Percentiles rank a stretch among this genome's conserved stretches.
Evolutionary conservation across 331 rosid species (phyloP).

Genomic region (Spiraea crenata): DNA sequence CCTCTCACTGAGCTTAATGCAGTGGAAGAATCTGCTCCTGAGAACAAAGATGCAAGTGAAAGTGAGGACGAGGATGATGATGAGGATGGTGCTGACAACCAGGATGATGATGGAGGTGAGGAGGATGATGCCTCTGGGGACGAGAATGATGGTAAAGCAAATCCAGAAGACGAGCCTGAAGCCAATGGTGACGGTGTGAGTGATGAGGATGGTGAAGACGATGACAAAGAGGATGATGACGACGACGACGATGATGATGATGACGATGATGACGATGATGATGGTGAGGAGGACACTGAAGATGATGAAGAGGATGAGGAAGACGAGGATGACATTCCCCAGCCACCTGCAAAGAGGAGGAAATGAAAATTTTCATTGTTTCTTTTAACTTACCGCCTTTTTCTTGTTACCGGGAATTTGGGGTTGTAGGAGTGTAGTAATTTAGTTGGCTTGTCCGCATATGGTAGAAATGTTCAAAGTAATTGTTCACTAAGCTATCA

Average conservation of each 20-base stretch:
- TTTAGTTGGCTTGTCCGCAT: constrained; percentile 26
- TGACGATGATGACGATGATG: background rate
- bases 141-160: constrained; percentile 24
- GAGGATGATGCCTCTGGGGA: constrained; percentile 28
- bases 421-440: constrained; percentile 20
- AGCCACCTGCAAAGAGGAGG: constrained; percentile 45
- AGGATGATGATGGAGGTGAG: constrained; percentile 28
- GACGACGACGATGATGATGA: background rate
- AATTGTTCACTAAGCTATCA: constrained; percentile 13
- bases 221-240: background rate
- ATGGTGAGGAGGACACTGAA: constrained; percentile 22
- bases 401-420: constrained; percentile 21
- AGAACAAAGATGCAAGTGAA: constrained; percentile 35
- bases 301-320: constrained; percentile 16
- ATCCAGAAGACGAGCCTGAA: constrained; percentile 26
- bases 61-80: constrained; percentile 31
- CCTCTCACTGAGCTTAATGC: constrained; percentile 18
- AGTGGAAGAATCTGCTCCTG: constrained; percentile 18
- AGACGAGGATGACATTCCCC: constrained; percentile 34
- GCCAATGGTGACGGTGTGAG: constrained; percentile 31
- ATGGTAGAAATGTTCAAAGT: constrained; percentile 19
- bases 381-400: background rate
- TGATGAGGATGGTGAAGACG: constrained; percentile 30
- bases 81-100: constrained; percentile 15
- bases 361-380: constrained; percentile 20